Conservation (phyloP, 768 basidiomycete species). For the Leccinellum albellum region DNA sequence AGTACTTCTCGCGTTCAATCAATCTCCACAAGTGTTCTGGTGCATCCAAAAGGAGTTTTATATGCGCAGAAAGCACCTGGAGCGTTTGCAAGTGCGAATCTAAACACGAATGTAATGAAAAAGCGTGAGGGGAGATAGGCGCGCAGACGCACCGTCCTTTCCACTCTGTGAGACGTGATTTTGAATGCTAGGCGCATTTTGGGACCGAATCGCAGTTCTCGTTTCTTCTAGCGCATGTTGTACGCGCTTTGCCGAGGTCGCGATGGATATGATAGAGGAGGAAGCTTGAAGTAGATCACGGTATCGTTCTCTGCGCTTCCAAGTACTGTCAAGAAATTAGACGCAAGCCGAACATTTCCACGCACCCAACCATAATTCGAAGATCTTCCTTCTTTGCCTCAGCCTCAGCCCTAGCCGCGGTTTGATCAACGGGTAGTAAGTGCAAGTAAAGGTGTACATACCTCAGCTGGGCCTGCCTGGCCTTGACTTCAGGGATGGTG, state of each 20-base stretch:
- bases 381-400: constrained; percentile 87
- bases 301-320: constrained; percentile 81
- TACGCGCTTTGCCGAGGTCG: constrained; percentile 54
- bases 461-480: too few species aligned
- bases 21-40: constrained; percentile 90
- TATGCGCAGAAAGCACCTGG: constrained; percentile 78
- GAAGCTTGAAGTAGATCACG: constrained; percentile 84
- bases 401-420: constrained; percentile 59
- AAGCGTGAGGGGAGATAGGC: background rate
- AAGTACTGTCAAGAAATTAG: constrained; percentile 33
- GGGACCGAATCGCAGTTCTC: constrained; percentile 47
- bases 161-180: constrained; percentile 35
- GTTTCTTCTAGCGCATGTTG: constrained; percentile 55
- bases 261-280: constrained; percentile 76
- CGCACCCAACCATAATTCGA: constrained; percentile 83
- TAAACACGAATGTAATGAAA: constrained; percentile 22
- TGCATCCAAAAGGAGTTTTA: constrained; percentile 87
- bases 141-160: constrained; percentile 40
- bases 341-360: constrained; percentile 19
- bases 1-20: constrained; percentile 73
- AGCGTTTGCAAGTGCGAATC: constrained; percentile 59
- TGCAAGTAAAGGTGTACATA: constrained; percentile 25
- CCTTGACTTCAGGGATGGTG: constrained; percentile 68
- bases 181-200: constrained; percentile 43
- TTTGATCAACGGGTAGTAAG: constrained; percentile 1